Evolutionary conservation across 1,139 yeast genomes (phyloP).

Genomic region (Sugiyamaella japonica): DNA sequence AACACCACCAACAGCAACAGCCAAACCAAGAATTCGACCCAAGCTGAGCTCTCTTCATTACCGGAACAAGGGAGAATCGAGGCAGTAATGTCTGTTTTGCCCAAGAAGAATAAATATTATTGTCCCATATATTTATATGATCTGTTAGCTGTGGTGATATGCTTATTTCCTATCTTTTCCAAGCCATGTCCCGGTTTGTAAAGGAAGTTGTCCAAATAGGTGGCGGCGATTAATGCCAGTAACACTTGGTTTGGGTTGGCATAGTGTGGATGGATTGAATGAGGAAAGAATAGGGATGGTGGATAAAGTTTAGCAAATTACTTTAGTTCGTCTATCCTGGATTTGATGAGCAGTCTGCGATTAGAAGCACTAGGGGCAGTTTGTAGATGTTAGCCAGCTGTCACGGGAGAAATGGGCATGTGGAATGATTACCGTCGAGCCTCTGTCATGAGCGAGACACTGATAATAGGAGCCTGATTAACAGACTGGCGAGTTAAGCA

Average conservation of each 20-base stretch:
- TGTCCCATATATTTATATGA: slow-evolving; percentile 8
- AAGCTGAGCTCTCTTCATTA: neutral
- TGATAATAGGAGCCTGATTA: neutral
- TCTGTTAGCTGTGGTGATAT: neutral
- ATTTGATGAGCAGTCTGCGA: neutral
- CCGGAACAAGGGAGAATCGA: neutral
- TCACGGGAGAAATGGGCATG: slow-evolving; percentile 4
- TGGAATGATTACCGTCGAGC: neutral
- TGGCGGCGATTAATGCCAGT: slow-evolving; percentile 8
- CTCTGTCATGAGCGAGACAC: neutral
- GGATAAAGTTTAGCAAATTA: slow-evolving; percentile 14
- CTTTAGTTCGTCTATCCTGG: slow-evolving; percentile 4
- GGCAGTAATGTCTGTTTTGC: neutral
- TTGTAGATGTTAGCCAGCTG: neutral
- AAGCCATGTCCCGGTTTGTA: slow-evolving; percentile 4
- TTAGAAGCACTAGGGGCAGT: slow-evolving; percentile 1
- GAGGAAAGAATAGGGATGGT: slow-evolving; percentile 4
- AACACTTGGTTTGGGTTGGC: slow-evolving; percentile 1
- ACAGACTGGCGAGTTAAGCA: neutral
- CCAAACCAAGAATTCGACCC: neutral
- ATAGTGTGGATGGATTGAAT: slow-evolving; percentile 10
- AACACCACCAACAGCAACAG: neutral
- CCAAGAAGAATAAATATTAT: neutral
- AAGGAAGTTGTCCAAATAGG: slow-evolving; percentile 6
- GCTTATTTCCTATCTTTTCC: neutral